Evolutionary conservation across 2,329 filamentous ascomycete genomes (phyloP).

Genomic region (Cercospora sp.): DNA sequence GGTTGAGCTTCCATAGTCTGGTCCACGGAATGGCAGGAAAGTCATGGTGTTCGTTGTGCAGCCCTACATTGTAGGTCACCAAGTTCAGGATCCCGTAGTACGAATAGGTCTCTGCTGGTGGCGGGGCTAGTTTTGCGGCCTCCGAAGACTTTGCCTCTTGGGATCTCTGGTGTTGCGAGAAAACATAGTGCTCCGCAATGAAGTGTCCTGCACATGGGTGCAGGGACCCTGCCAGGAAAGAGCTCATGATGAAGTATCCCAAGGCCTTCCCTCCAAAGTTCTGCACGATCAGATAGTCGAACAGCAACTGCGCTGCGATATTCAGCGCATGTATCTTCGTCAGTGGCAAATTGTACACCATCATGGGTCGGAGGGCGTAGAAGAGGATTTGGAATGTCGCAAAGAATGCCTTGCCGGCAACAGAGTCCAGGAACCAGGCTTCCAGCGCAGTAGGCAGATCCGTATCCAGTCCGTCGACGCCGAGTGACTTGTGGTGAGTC

Average conservation of each 20-base stretch:
- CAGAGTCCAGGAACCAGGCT: conserved; percentile 88
- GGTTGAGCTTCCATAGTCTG: conserved; percentile 70
- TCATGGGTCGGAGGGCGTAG: conserved; percentile 94
- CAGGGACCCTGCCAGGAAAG: conserved; percentile 88
- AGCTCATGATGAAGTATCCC: conserved; percentile 81
- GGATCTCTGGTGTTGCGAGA: conserved; percentile 55
- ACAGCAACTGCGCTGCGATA: conserved; percentile 70
- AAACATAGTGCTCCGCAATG: conserved; percentile 83
- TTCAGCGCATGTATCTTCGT: conserved; percentile 84
- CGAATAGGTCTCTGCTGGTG: conserved; percentile 87
- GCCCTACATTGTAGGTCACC: conserved; percentile 92
- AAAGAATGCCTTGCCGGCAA: conserved; percentile 97
- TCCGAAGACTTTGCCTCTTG: conserved; percentile 40
- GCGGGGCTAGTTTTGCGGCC: conserved; percentile 47
- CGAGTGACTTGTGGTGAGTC: conserved; percentile 97
- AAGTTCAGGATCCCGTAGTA: conserved; percentile 94
- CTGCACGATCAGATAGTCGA: conserved; percentile 70
- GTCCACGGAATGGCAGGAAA: conserved; percentile 98
- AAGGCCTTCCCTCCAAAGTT: conserved; percentile 64
- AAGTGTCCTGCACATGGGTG: conserved; percentile 97
- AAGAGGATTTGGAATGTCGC: conserved; percentile 99
- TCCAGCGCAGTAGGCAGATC: conserved; percentile 91
- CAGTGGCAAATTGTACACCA: conserved; percentile 85
- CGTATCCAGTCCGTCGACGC: conserved; percentile 92
- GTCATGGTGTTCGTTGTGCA: conserved; percentile 99